Evolutionary conservation across 768 basidiomycete genomes (phyloP).

Genomic region (Pulveroboletus ravenelii): DNA sequence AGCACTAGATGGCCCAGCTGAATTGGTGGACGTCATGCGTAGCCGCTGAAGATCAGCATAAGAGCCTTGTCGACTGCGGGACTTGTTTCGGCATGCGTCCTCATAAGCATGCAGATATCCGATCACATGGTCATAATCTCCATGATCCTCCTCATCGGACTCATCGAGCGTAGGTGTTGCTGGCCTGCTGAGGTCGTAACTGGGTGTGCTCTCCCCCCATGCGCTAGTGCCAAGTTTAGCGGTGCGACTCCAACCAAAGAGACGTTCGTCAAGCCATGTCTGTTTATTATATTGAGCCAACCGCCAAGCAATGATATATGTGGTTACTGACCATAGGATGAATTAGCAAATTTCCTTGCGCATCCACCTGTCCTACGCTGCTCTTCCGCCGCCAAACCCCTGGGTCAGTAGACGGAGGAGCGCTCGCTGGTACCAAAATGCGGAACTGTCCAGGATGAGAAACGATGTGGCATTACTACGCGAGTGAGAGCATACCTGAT

Average conservation of each 20-base stretch:
- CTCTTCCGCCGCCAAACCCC: conserved; percentile 80
- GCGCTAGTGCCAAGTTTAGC: conserved; percentile 76
- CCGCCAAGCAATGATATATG: neutral
- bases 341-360: conserved; percentile 75
- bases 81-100: conserved; percentile 39
- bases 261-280: conserved; percentile 89
- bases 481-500: conserved; percentile 49
- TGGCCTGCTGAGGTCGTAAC: conserved; percentile 57
- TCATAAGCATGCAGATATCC: conserved; percentile 54
- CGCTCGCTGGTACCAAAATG: conserved; percentile 75
- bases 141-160: conserved; percentile 82
- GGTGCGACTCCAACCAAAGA: conserved; percentile 88
- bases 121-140: conserved; percentile 89
- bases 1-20: conserved; percentile 4
- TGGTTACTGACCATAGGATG: conserved; percentile 73
- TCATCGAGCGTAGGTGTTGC: conserved; percentile 74
- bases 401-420: conserved; percentile 72
- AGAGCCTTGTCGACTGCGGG: conserved; percentile 62
- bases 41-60: conserved; percentile 80
- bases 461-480: neutral
- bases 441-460: conserved; percentile 49
- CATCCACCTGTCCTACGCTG: conserved; percentile 77
- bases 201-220: conserved; percentile 62
- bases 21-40: conserved; percentile 34
- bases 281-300: conserved; percentile 19